Conservation (phyloP, 495 filamentous ascomycete genomes). For the Aspergillus coremiiformis region DNA sequence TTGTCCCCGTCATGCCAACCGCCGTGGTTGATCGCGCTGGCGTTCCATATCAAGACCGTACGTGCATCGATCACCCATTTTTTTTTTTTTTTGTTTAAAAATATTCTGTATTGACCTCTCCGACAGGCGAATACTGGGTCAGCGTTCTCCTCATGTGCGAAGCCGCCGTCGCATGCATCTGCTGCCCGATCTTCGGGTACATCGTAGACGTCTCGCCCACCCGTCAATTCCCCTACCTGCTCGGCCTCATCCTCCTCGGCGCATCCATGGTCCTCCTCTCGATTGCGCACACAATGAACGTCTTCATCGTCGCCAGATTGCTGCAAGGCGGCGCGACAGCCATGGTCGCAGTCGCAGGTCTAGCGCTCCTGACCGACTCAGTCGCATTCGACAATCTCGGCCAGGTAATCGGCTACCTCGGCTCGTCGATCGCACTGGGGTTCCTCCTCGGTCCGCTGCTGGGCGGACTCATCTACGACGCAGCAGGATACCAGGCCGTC, state of each 20-base stretch:
- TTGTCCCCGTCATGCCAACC: constrained; percentile 59
- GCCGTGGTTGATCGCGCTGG: constrained; percentile 47
- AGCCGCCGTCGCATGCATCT: constrained; percentile 49
- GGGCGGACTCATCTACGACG: constrained; percentile 54
- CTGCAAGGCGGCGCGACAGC: constrained; percentile 57
- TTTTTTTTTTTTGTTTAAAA: background rate
- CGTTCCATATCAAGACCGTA: constrained; percentile 48
- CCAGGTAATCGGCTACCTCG: constrained; percentile 43
- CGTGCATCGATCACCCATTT: constrained; percentile 26
- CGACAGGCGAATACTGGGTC: constrained; percentile 28
- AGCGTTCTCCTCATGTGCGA: constrained; percentile 51
- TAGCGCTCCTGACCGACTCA: constrained; percentile 54
- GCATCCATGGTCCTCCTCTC: constrained; percentile 52
- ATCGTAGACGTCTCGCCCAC: constrained; percentile 45
- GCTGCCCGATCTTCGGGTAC: constrained; percentile 50
- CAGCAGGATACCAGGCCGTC: constrained; percentile 52
- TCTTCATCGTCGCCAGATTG: constrained; percentile 50
- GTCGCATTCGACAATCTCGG: constrained; percentile 51
- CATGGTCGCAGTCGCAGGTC: constrained; percentile 56
- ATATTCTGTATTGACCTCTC: background rate
- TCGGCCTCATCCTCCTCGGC: constrained; percentile 48
- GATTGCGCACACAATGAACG: constrained; percentile 40
- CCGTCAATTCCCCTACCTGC: constrained; percentile 49
- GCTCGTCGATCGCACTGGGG: constrained; percentile 25
- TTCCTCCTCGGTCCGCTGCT: constrained; percentile 46